These are phyloP conservation scores for Acephala macrosclerotiorum DNA, from an alignment of 2,329 filamentous ascomycete species.

Conservation along the genomic window DNA sequence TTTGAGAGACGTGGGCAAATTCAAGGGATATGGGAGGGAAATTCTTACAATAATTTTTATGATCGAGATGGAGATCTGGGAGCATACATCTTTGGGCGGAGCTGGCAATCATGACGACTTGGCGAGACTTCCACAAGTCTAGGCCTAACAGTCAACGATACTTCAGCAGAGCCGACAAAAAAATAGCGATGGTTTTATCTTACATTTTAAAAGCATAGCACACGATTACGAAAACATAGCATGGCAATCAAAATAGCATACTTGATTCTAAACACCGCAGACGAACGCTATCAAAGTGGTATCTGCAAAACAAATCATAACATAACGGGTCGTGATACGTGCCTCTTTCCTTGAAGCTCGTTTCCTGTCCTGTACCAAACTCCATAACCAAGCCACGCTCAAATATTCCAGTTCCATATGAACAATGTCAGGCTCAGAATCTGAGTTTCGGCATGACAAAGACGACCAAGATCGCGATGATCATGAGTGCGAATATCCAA, in stretches of 20 bases:
- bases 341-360: constrained; percentile 1
- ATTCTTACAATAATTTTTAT: neutral
- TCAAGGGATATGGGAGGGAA: neutral
- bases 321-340: neutral
- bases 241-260: neutral
- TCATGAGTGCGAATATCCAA: constrained; percentile 83
- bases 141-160: neutral
- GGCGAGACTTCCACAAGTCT: neutral
- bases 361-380: neutral
- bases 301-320: constrained; percentile 4
- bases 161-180: neutral
- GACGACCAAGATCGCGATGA: constrained; percentile 80
- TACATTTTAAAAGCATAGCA: neutral
- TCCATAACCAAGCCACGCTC: neutral
- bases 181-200: neutral
- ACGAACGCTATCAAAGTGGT: constrained; percentile 8
- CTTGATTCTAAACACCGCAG: neutral
- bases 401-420: neutral
- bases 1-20: neutral
- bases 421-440: constrained; percentile 59
- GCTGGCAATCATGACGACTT: neutral
- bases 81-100: neutral
- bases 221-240: neutral
- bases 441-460: constrained; percentile 88
- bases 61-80: neutral